Base-by-base conservation (phyloP, 495 filamentous ascomycete genomes). In the Filosporella fistucella region DNA sequence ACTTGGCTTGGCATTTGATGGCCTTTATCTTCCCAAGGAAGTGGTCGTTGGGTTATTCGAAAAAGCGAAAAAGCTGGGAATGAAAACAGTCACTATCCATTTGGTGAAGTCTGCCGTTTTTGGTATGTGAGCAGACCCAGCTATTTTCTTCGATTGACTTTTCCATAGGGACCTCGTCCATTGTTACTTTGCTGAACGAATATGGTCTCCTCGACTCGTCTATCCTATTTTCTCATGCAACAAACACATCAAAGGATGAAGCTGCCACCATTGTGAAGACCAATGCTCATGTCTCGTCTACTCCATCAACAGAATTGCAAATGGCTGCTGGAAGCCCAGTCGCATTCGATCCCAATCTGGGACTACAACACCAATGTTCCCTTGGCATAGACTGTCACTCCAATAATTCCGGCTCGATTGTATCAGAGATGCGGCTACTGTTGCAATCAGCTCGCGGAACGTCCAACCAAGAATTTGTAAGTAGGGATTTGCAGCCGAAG, bases 311-410 rank as follows among this genome's bases (percentile, higher is more conserved):
- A 5, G 72, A 76, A 42, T 38, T 71, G 14, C 67, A 74, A 45
- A 75, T 66, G 63, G 63, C 11, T n/a, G 18, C 38, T 6, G 55
- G 55, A 1, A 16, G 14, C 1, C 45, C 49, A 16, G 34, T 33
- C 7, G 50, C 51, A 1, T 58, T 48, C 28, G 26, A 49, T 20
- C 12, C 45, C 11, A 30, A 25, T 10, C 42, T 51, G 0, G 62
- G 54, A n/a, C 56, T 62, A 7, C 46, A 49, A 12, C 29, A 42
- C 3, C 51, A 64, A 35, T 55, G 57, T 34, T 68, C 67, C 7
- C 54, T 80, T 11, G 76, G 76, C 9, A 54, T 75, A 12, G 73
- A 78, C 48, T 76, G 71, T 42, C 73, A 78, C 51, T 65, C 55
- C 38, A 68, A 63, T 44, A 64, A 64, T 21, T 59, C 65, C 2